Percentiles rank a stretch among this genome's conserved stretches.
These are phyloP conservation scores for Pyrrhoderma lamaoense DNA, from an alignment of 1,284 basidiomycete genomes.

Conservation along the genomic window DNA sequence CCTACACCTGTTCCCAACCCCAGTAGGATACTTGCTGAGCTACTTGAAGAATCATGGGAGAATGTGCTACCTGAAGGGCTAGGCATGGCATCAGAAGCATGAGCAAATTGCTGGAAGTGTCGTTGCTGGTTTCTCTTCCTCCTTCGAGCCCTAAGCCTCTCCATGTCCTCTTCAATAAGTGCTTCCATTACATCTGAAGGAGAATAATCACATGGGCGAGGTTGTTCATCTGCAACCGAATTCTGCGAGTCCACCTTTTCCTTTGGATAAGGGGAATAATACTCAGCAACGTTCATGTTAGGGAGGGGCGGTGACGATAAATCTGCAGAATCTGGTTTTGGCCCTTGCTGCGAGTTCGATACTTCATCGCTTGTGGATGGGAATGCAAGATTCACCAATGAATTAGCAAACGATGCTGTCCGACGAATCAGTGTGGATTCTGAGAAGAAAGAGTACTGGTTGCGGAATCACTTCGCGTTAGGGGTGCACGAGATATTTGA, in stretches of 20 bases:
- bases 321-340: constrained; percentile 28
- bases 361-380: constrained; percentile 49
- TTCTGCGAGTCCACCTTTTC: constrained; percentile 29
- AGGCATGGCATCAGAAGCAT: constrained; percentile 32
- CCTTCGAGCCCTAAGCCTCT: constrained; percentile 67
- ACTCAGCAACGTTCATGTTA: constrained; percentile 67
- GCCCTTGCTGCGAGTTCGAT: constrained; percentile 31
- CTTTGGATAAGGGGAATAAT: constrained; percentile 63
- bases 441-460: constrained; percentile 48
- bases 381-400: constrained; percentile 69
- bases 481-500: constrained; percentile 32
- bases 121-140: constrained; percentile 35
- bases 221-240: constrained; percentile 1
- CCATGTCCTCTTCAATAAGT: constrained; percentile 87
- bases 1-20: constrained; percentile 68
- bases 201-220: constrained; percentile 40
- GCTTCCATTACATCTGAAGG: constrained; percentile 80
- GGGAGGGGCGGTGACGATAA: constrained; percentile 63
- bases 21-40: constrained; percentile 47
- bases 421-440: constrained; percentile 66
- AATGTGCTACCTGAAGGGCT: constrained; percentile 71
- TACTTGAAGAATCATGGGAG: constrained; percentile 57
- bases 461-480: constrained; percentile 57
- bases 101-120: constrained; percentile 22
- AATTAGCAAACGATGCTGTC: constrained; percentile 79